Conservation (phyloP, 202 grass and related monocot genomes). For the Cymbopogon flexuosus region DNA sequence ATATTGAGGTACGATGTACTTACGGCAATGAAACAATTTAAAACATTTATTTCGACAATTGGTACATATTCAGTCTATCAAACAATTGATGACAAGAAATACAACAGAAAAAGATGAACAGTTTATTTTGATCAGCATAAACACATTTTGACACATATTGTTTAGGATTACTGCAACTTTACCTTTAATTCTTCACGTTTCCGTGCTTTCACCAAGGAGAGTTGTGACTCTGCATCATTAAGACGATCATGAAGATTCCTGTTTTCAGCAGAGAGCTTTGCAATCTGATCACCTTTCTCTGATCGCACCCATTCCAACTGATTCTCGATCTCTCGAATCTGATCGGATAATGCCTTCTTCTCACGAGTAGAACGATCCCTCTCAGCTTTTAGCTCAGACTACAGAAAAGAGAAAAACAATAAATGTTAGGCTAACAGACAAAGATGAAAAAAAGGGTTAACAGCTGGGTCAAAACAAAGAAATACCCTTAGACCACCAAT, state of each 20-base stretch:
- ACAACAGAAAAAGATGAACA: conserved; percentile 3
- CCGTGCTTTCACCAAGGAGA: conserved; percentile 60
- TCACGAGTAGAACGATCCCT: conserved; percentile 56
- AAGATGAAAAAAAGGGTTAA: conserved; percentile 5
- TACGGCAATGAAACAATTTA: background rate
- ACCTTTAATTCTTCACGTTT: conserved; percentile 90
- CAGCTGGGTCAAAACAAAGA: conserved; percentile 19
- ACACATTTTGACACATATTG: background rate
- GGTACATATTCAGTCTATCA: conserved; percentile 17
- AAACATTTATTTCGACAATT: background rate
- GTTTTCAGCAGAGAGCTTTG: conserved; percentile 70
- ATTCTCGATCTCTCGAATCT: conserved; percentile 68
- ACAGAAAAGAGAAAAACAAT: conserved; percentile 36
- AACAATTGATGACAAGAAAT: conserved; percentile 16
- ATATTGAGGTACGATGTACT: background rate
- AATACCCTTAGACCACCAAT: conserved; percentile 62
- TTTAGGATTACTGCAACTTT: conserved; percentile 14
- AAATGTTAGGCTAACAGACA: conserved; percentile 34
- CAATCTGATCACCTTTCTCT: conserved; percentile 84
- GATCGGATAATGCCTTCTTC: conserved; percentile 56
- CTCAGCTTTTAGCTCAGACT: conserved; percentile 89
- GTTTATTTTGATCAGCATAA: conserved; percentile 16
- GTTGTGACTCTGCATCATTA: conserved; percentile 76
- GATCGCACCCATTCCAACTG: conserved; percentile 95
- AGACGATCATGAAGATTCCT: conserved; percentile 67